Percentiles rank a stretch among this genome's conserved stretches.
These are phyloP conservation scores for Periconia macrospinosa DNA, from an alignment of 2,329 filamentous ascomycete species.

Conservation along the genomic window DNA sequence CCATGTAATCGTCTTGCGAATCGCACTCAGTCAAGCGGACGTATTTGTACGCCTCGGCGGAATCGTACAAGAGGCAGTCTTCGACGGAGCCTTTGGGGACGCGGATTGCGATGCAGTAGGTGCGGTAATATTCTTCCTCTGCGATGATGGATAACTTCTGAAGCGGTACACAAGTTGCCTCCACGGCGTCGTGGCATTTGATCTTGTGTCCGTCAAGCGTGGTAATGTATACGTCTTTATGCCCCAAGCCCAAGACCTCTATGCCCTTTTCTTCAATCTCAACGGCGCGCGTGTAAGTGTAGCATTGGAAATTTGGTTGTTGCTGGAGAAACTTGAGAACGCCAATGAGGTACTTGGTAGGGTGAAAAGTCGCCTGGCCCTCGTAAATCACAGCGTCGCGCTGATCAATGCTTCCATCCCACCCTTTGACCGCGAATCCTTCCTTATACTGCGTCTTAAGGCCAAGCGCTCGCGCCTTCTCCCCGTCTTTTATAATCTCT, in stretches of 20 bases:
- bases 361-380: slow-evolving; percentile 59
- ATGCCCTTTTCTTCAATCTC: slow-evolving; percentile 54
- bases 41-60: slow-evolving; percentile 59
- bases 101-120: slow-evolving; percentile 60
- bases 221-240: slow-evolving; percentile 51
- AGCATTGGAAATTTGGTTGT: slow-evolving; percentile 58
- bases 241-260: slow-evolving; percentile 48
- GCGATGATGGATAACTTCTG: slow-evolving; percentile 58
- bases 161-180: slow-evolving; percentile 59
- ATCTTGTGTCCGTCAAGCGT: slow-evolving; percentile 54
- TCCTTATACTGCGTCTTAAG: slow-evolving; percentile 49
- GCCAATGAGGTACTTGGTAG: slow-evolving; percentile 58
- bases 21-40: slow-evolving; percentile 58
- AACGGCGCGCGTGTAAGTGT: slow-evolving; percentile 54
- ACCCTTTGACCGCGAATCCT: slow-evolving; percentile 53
- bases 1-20: slow-evolving; percentile 56
- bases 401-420: slow-evolving; percentile 55
- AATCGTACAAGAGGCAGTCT: slow-evolving; percentile 60
- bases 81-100: slow-evolving; percentile 56
- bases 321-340: slow-evolving; percentile 55
- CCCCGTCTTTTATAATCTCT: slow-evolving; percentile 50
- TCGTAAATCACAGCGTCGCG: slow-evolving; percentile 53
- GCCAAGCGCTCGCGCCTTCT: slow-evolving; percentile 48
- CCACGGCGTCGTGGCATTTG: slow-evolving; percentile 52
- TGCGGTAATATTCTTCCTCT: slow-evolving; percentile 57